Evolutionary conservation across 768 basidiomycete species (phyloP).

Genomic region (Suillus placidus): DNA sequence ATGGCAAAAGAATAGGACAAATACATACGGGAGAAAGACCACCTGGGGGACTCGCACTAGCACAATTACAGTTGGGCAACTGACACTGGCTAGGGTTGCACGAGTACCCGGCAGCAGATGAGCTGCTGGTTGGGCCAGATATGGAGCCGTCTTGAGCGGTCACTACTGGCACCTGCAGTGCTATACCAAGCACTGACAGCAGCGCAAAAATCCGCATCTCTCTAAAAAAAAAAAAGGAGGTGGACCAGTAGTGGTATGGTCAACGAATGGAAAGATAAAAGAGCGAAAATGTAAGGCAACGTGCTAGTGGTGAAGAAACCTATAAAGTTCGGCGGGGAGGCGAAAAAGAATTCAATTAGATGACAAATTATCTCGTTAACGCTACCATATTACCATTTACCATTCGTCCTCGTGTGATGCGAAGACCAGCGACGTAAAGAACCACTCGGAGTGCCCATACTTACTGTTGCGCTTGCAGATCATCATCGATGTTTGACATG

Average conservation of each 20-base stretch:
- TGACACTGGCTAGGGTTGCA: constrained; percentile 68
- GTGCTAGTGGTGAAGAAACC: neutral
- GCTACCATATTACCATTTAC: neutral
- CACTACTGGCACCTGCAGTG: constrained; percentile 16
- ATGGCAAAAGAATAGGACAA: neutral
- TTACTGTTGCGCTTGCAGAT: neutral
- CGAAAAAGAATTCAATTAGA: neutral
- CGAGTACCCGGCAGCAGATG: constrained; percentile 64
- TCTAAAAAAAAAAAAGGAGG: neutral
- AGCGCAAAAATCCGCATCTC: constrained; percentile 13
- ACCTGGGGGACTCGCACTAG: constrained; percentile 72
- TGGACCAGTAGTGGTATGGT: neutral
- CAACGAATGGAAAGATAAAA: constrained; percentile 3
- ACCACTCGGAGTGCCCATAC: neutral
- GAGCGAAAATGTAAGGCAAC: neutral
- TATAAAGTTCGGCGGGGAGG: neutral
- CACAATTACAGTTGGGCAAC: constrained; percentile 73
- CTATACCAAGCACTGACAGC: constrained; percentile 8
- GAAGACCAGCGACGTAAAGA: neutral
- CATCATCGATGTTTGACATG: neutral
- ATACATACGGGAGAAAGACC: constrained; percentile 61
- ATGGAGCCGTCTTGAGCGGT: constrained; percentile 52
- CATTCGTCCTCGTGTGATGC: neutral
- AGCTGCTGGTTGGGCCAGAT: constrained; percentile 53
- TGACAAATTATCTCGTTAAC: constrained; percentile 6